phyloP scores from a whole-genome alignment of 169 alveolate species.

The Cryptosporidium tyzzeri region DNA sequence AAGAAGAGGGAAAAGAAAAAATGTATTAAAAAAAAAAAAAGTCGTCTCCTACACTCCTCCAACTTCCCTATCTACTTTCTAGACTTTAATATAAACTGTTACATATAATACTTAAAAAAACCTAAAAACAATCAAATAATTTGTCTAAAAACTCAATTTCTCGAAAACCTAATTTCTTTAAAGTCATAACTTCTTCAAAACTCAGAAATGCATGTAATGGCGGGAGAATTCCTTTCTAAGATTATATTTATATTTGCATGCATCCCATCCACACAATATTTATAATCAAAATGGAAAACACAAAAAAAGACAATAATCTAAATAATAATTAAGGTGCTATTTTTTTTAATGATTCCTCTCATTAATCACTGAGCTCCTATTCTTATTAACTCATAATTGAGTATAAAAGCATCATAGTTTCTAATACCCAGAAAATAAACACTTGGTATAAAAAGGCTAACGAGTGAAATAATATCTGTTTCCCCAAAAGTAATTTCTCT shows the following conservation, averaged over 20 bases:
- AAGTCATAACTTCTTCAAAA: too few relatives aligned
- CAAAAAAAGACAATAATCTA: neutral
- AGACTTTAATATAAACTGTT: too few relatives aligned
- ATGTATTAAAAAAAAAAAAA: too few relatives aligned
- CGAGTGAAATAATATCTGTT: neutral
- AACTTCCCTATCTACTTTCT: too few relatives aligned
- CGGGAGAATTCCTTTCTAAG: neutral
- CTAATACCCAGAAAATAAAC: slow-evolving; percentile 20
- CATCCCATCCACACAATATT: neutral
- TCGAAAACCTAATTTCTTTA: too few relatives aligned
- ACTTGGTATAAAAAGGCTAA: neutral
- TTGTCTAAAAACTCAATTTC: too few relatives aligned
- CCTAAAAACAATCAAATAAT: too few relatives aligned
- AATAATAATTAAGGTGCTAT: neutral
- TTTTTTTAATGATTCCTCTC: neutral
- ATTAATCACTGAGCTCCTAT: neutral
- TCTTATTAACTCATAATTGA: neutral
- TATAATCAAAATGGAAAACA: too few relatives aligned
- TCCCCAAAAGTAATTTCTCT: neutral
- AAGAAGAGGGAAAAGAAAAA: too few relatives aligned
- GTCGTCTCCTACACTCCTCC: too few relatives aligned
- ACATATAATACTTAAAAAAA: too few relatives aligned
- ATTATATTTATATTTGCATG: neutral
- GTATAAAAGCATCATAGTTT: neutral
- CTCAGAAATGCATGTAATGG: neutral